These are phyloP conservation scores for Aspergillus avenaceus DNA, from an alignment of 495 filamentous ascomycete species.

Conservation along the genomic window DNA sequence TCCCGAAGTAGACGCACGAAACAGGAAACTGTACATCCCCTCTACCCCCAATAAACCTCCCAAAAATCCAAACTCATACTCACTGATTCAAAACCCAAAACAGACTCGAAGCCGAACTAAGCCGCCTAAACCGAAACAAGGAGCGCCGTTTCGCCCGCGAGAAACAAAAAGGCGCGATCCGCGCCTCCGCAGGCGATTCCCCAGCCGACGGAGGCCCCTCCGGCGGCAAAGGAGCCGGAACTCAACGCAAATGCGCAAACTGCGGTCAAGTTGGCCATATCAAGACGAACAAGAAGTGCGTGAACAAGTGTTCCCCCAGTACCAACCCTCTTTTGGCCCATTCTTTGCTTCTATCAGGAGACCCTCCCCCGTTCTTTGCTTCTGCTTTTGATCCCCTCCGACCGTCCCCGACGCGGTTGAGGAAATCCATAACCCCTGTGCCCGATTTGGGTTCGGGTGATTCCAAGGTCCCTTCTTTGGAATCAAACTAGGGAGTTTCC, in stretches of 20 bases:
- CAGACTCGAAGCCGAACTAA: constrained; percentile 72
- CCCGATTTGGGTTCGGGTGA: not conserved
- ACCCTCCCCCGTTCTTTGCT: constrained; percentile 10
- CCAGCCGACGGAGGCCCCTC: constrained; percentile 40
- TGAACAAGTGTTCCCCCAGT: not conserved
- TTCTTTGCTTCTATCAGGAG: not conserved
- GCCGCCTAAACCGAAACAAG: constrained; percentile 81
- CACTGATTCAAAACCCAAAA: not conserved
- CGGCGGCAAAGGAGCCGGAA: constrained; percentile 55
- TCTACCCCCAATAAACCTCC: not conserved
- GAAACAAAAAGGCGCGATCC: constrained; percentile 68
- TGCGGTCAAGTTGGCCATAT: constrained; percentile 96
- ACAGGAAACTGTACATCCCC: constrained; percentile 45
- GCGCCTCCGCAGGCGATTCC: constrained; percentile 33
- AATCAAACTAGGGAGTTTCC: too few species aligned
- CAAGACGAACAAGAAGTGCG: constrained; percentile 97
- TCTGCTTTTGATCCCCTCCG: not conserved
- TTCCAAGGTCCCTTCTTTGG: too few species aligned
- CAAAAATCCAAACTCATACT: too few species aligned
- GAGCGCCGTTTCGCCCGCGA: constrained; percentile 88
- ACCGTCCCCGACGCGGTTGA: not conserved
- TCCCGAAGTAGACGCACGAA: constrained; percentile 61
- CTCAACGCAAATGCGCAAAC: constrained; percentile 92
- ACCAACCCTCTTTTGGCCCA: not conserved
- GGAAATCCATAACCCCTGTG: not conserved